Evolutionary conservation across 495 filamentous ascomycete species (phyloP).

Genomic region (Hyaloscypha bicolor): DNA sequence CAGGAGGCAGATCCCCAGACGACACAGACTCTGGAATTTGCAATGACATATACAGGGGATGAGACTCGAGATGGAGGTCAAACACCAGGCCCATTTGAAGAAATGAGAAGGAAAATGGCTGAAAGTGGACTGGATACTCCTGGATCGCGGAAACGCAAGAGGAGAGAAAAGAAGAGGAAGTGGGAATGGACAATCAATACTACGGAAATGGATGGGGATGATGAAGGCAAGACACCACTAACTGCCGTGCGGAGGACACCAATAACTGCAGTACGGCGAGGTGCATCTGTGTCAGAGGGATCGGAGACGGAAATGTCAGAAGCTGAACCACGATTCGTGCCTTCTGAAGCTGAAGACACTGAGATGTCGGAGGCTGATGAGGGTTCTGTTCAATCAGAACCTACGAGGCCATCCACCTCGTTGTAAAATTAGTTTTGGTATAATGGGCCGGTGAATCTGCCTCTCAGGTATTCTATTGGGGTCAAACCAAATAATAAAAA

Average conservation of each 20-base stretch:
- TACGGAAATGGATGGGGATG: slow-evolving; percentile 20
- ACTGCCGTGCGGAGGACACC: slow-evolving; percentile 29
- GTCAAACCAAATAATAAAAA: background rate
- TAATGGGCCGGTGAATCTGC: background rate
- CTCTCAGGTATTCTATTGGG: background rate
- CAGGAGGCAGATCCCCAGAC: slow-evolving; percentile 1
- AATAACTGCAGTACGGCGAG: slow-evolving; percentile 25
- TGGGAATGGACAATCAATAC: slow-evolving; percentile 34
- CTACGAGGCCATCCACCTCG: background rate
- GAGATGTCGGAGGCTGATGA: slow-evolving; percentile 21
- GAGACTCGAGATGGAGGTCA: slow-evolving; percentile 53
- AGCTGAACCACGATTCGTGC: slow-evolving; percentile 17
- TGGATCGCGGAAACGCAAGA: slow-evolving; percentile 43
- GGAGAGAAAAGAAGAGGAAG: slow-evolving; percentile 38
- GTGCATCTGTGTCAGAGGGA: slow-evolving; percentile 23
- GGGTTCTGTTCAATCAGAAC: slow-evolving; percentile 2
- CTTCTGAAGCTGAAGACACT: slow-evolving; percentile 19
- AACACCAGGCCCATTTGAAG: slow-evolving; percentile 59
- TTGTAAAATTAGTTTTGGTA: background rate
- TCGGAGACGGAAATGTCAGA: slow-evolving; percentile 22
- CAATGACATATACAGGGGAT: slow-evolving; percentile 51
- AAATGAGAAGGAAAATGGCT: slow-evolving; percentile 56
- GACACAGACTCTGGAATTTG: slow-evolving; percentile 44
- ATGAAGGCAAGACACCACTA: slow-evolving; percentile 19
- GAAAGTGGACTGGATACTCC: slow-evolving; percentile 41